These are phyloP conservation scores for Gaillardinia entomophila DNA, from an alignment of 805 yeast genomes.

Conservation along the genomic window DNA sequence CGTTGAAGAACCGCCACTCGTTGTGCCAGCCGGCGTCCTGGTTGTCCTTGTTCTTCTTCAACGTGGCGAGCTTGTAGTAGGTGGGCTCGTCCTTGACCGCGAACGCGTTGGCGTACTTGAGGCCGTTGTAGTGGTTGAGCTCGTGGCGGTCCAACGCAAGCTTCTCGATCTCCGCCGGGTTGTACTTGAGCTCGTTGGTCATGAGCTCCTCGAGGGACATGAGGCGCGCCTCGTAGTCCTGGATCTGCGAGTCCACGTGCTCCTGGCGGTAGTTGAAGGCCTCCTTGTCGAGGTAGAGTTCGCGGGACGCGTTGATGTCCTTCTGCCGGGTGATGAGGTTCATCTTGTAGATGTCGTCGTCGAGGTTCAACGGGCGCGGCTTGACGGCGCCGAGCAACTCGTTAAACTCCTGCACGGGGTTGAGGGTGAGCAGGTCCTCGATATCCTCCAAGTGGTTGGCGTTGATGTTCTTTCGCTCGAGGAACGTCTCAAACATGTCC, in stretches of 20 bases:
- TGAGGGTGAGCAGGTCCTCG: neutral
- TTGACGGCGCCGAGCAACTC: constrained; percentile 1
- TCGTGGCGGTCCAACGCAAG: constrained; percentile 2
- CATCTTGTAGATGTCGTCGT: constrained; percentile 7
- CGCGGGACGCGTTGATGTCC: constrained; percentile 1
- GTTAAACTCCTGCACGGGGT: constrained; percentile 1
- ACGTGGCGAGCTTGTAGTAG: constrained; percentile 14
- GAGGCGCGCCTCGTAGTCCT: constrained; percentile 8
- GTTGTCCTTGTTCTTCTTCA: constrained; percentile 5
- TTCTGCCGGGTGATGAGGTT: neutral
- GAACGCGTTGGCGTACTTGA: constrained; percentile 5
- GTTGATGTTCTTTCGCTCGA: constrained; percentile 2
- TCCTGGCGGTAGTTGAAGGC: constrained; percentile 8
- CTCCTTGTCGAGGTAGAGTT: constrained; percentile 4
- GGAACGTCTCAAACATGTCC: constrained; percentile 6
- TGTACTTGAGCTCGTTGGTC: constrained; percentile 3
- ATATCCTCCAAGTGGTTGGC: constrained; percentile 3
- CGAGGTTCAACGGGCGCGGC: constrained; percentile 2
- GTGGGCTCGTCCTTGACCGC: constrained; percentile 10
- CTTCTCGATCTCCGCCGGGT: constrained; percentile 5
- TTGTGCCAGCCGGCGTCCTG: constrained; percentile 11
- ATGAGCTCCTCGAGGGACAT: constrained; percentile 5
- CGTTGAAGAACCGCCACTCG: constrained; percentile 18
- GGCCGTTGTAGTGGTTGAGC: constrained; percentile 10
- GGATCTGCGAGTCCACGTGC: constrained; percentile 4